Evolutionary conservation across 495 filamentous ascomycete species (phyloP).

Genomic region (Xylaria cubensis): DNA sequence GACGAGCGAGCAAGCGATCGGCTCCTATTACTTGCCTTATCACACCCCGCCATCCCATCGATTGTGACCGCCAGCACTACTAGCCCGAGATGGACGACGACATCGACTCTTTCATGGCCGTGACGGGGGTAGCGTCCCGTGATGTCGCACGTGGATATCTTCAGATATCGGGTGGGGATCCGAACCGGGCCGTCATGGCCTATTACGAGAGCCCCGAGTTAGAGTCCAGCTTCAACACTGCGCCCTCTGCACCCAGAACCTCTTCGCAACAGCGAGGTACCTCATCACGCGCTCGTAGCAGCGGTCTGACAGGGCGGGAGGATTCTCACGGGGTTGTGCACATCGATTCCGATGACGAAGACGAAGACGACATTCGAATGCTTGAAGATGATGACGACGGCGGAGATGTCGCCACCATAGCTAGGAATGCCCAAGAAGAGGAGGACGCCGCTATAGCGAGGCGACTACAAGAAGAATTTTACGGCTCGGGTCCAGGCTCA

Average conservation of each 20-base stretch:
- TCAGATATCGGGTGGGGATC: conserved; percentile 77
- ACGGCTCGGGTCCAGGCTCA: conserved; percentile 56
- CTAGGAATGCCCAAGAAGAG: conserved; percentile 62
- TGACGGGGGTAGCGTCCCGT: conserved; percentile 68
- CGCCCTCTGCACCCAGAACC: conserved; percentile 45
- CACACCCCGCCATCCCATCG: neutral
- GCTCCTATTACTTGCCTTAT: neutral
- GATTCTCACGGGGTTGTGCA: conserved; percentile 69
- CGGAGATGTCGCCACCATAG: conserved; percentile 47
- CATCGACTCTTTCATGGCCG: conserved; percentile 63
- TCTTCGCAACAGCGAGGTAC: conserved; percentile 28
- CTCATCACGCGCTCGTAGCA: conserved; percentile 35
- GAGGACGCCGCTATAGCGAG: conserved; percentile 94
- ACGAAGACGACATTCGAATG: conserved; percentile 45
- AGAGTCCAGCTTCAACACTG: conserved; percentile 53
- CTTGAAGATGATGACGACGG: conserved; percentile 38
- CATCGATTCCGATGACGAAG: conserved; percentile 69
- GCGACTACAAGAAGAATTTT: conserved; percentile 90
- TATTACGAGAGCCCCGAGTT: conserved; percentile 83
- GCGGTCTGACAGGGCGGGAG: conserved; percentile 47
- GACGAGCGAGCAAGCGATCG: neutral
- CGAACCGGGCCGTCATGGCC: conserved; percentile 85
- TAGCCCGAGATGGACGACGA: conserved; percentile 70
- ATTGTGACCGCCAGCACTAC: neutral
- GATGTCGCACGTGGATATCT: conserved; percentile 76